Conservation (phyloP, 2,329 filamentous ascomycete species). For the Nannizzia gypsea region DNA sequence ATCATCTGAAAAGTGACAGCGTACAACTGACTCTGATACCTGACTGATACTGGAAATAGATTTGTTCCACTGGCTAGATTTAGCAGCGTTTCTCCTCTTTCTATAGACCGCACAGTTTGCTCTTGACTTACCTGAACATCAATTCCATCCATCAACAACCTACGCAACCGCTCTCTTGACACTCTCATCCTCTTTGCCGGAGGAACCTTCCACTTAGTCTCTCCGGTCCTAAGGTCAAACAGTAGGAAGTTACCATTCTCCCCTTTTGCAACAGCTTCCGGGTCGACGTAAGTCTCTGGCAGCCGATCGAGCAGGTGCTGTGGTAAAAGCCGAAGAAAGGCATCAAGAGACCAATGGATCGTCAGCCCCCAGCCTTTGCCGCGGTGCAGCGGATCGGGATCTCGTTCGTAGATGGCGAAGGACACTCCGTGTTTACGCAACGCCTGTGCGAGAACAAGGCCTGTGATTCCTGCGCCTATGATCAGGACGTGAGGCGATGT, state of each 20-base stretch:
- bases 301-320: slow-evolving; percentile 23
- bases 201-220: slow-evolving; percentile 36
- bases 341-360: slow-evolving; percentile 43
- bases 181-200: slow-evolving; percentile 40
- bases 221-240: slow-evolving; percentile 43
- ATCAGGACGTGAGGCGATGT: slow-evolving; percentile 29
- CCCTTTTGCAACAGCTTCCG: slow-evolving; percentile 38
- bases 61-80: slow-evolving; percentile 31
- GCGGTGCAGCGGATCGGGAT: slow-evolving; percentile 3
- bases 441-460: slow-evolving; percentile 33
- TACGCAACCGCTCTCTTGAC: slow-evolving; percentile 36
- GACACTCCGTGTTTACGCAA: slow-evolving; percentile 16
- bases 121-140: slow-evolving; percentile 34
- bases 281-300: slow-evolving; percentile 43
- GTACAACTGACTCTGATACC: slow-evolving; percentile 26
- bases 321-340: slow-evolving; percentile 4
- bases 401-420: slow-evolving; percentile 7
- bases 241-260: slow-evolving; percentile 42
- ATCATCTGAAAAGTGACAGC: slow-evolving; percentile 39
- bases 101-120: not conserved
- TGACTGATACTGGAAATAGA: slow-evolving; percentile 15
- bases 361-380: slow-evolving; percentile 43
- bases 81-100: not conserved
- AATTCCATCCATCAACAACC: slow-evolving; percentile 37
- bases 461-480: slow-evolving; percentile 22